Evolutionary conservation across 2,329 filamentous ascomycete genomes (phyloP), one percentile per base, ranked within the genome.

Genomic region (Sporothrix phasma): DNA sequence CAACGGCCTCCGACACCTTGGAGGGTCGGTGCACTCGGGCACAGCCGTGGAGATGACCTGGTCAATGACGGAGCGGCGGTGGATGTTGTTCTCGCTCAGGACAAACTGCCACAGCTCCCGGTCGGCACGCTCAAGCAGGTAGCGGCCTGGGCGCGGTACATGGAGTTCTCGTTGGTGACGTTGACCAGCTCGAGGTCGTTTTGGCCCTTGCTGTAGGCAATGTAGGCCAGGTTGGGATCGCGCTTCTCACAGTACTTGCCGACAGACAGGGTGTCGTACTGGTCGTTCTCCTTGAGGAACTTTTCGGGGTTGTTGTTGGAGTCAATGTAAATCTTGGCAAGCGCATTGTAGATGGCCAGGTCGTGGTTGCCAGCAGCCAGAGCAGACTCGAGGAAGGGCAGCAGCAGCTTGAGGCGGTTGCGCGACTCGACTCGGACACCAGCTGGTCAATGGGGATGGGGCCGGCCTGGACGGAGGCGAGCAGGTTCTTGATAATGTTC

Each of bases 171-270:
- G 71, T 97, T 99, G 72, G 94, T 97, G 73, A 99, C 93, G 76
- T 89, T 94, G 77, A 99, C 93, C 64, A 99, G 84, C 78, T 99
- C 95, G 37, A 99, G 79, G 72, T 99, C 94, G 69, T 99, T 99
- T 77, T 97, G 90, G 22, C 94, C 94, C 81, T 99, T 99, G 71
- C 87, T 84, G 76, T 97, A 99, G 67, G 92, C 90, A 73, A 97
- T 96, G 77, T 89, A 96, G 3, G 91, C 93, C 63, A 99, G 81
- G 74, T 96, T 96, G 67, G 94, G 94, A 72, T 99, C 94, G 39
- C 94, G 89, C 84, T 97, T 97, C 81, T 97, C 93, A 74, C 93
- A 99, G 81, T 99, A 99, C 78, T 96, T 97, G 75, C 94, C 94
- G 63, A 99, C 90, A 26, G 82, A 85, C 46, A 97, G 80, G 3